These are phyloP conservation scores for Psidium guajava DNA, from an alignment of 345 rosid species.

Conservation along the genomic window DNA sequence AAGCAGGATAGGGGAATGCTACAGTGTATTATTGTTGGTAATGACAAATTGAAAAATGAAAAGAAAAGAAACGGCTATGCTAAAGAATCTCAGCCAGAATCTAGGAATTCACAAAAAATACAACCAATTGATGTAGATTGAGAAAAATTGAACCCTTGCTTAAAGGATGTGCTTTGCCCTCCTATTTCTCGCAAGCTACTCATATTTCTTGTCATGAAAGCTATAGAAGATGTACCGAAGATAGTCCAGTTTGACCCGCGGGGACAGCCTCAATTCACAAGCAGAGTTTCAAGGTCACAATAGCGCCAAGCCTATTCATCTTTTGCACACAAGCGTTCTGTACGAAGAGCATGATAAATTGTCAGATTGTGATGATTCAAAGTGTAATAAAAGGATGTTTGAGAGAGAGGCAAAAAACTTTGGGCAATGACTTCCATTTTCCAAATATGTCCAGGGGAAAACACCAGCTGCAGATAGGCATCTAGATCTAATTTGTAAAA, in stretches of 20 bases:
- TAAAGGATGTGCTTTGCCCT: background rate
- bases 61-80: background rate
- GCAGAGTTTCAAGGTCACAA: background rate
- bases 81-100: background rate
- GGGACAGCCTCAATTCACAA: background rate
- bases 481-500: background rate
- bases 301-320: conserved; percentile 24
- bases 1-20: background rate
- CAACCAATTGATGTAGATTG: background rate
- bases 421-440: background rate
- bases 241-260: background rate
- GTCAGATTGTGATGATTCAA: background rate
- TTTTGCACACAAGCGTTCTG: conserved; percentile 77
- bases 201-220: background rate
- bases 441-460: background rate
- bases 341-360: conserved; percentile 1
- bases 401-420: background rate
- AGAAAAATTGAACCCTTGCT: background rate
- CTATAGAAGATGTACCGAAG: background rate
- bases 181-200: background rate
- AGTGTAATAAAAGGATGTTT: background rate
- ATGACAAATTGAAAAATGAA: background rate
- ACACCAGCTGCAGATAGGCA: background rate
- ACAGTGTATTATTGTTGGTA: background rate
- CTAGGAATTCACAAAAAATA: background rate